phyloP scores from a whole-genome alignment of 2,329 filamentous ascomycete species.

The Periconia macrospinosa region DNA sequence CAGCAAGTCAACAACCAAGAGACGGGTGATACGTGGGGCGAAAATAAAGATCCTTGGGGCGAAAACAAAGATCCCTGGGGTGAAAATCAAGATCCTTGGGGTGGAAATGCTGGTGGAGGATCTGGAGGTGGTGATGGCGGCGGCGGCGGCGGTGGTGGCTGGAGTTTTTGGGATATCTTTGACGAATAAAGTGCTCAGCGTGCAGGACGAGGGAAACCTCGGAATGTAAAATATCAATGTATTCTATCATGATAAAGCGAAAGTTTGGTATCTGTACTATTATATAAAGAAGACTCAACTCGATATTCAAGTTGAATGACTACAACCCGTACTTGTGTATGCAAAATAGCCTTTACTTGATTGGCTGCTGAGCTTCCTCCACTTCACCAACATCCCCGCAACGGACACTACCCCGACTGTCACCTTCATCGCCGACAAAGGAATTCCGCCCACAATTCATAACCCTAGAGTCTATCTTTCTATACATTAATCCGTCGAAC shows the following conservation, averaged over 20 bases:
- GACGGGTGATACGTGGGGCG: conserved; percentile 32
- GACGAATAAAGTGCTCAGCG: background rate
- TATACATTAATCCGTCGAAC: too few species aligned
- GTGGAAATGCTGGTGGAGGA: conserved; percentile 23
- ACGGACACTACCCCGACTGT: background rate
- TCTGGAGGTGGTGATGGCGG: conserved; percentile 32
- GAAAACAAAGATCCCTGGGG: conserved; percentile 37
- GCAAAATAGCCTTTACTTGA: background rate
- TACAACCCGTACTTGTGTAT: too few species aligned
- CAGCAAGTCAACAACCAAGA: conserved; percentile 17
- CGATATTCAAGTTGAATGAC: too few species aligned
- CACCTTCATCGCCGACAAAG: background rate
- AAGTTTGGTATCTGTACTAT: background rate
- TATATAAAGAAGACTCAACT: background rate
- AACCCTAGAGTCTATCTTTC: too few species aligned
- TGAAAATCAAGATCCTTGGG: conserved; percentile 30
- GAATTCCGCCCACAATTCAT: too few species aligned
- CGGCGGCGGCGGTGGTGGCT: conserved; percentile 20
- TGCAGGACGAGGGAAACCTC: too few species aligned
- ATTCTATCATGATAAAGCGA: background rate
- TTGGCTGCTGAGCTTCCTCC: background rate
- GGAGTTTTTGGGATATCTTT: background rate
- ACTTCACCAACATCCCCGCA: background rate
- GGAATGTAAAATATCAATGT: background rate
- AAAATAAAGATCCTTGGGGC: conserved; percentile 33